These are phyloP conservation scores for Chiua virens DNA, from an alignment of 768 basidiomycete genomes.

Conservation along the genomic window DNA sequence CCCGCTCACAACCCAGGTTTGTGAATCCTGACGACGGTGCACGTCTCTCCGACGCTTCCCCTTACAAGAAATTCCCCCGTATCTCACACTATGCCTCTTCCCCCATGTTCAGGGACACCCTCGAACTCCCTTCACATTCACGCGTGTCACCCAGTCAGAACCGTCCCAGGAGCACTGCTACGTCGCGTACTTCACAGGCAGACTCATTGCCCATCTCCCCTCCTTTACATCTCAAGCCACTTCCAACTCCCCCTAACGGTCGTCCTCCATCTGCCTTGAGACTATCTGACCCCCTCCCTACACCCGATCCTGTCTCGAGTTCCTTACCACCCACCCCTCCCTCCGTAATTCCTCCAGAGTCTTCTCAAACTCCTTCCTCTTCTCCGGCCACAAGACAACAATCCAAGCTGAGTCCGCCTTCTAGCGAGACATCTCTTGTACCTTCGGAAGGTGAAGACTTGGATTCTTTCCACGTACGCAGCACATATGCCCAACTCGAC, in stretches of 20 bases:
- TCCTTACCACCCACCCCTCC: conserved; percentile 19
- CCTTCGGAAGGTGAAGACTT: conserved; percentile 80
- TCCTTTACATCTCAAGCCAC: conserved; percentile 15
- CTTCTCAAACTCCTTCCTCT: conserved; percentile 38
- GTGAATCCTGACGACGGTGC: conserved; percentile 22
- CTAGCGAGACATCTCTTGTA: conserved; percentile 60
- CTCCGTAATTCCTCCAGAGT: conserved; percentile 28
- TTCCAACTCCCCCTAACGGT: conserved; percentile 29
- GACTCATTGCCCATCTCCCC: conserved; percentile 18
- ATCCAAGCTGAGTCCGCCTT: conserved; percentile 35
- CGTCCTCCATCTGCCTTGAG: conserved; percentile 26
- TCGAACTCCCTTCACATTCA: conserved; percentile 28
- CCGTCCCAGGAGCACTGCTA: conserved; percentile 22
- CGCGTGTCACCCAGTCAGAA: conserved; percentile 21
- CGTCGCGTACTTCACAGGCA: conserved; percentile 29
- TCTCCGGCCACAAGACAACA: conserved; percentile 23
- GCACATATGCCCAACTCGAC: conserved; percentile 89
- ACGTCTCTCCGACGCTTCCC: conserved; percentile 27
- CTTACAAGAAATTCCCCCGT: conserved; percentile 16
- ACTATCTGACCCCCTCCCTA: conserved; percentile 24
- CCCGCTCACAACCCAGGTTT: conserved; percentile 20
- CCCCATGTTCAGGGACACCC: conserved; percentile 11
- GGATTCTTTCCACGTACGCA: conserved; percentile 81
- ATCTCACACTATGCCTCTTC: conserved; percentile 21
- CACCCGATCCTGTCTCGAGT: conserved; percentile 17